A percentile compares a stretch with the other conserved stretches of the same genome.
Conservation (phyloP, 306 rosid genomes). For the Comarum palustre region DNA sequence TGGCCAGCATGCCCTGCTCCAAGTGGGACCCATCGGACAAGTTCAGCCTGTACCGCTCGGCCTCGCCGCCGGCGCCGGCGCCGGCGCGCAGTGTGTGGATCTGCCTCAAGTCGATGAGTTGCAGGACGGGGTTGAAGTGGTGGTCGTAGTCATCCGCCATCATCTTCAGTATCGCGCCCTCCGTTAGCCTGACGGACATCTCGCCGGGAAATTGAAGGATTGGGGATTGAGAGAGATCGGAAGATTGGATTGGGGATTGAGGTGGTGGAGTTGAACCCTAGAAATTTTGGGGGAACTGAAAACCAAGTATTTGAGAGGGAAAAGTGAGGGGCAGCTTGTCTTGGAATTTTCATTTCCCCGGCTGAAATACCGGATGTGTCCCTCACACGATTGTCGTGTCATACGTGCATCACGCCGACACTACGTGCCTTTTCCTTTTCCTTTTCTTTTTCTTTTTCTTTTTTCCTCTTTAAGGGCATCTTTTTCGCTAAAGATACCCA, state of each 20-base stretch:
- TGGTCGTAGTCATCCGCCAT: constrained; percentile 33
- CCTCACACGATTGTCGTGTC: too few species aligned
- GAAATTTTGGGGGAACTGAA: too few species aligned
- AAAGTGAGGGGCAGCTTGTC: too few species aligned
- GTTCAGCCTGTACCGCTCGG: constrained; percentile 58
- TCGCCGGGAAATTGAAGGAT: constrained; percentile 6
- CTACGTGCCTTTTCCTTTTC: too few species aligned
- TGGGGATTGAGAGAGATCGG: not conserved
- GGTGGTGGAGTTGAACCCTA: too few species aligned
- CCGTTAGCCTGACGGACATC: constrained; percentile 52
- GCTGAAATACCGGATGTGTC: too few species aligned
- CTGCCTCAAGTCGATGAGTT: constrained; percentile 55
- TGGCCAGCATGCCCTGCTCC: constrained; percentile 76
- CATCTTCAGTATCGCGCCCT: constrained; percentile 50
- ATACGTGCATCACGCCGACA: too few species aligned
- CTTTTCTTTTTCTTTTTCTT: too few species aligned
- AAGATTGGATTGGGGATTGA: not conserved
- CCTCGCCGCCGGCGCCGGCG: not conserved
- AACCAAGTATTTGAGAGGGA: too few species aligned
- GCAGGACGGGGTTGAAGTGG: constrained; percentile 51
- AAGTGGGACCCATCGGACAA: constrained; percentile 62
- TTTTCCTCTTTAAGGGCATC: too few species aligned
- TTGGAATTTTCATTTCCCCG: too few species aligned
- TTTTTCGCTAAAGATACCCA: too few species aligned
- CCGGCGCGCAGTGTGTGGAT: constrained; percentile 36